phyloP scores from a whole-genome alignment of 352 stramenopile species.

The Phytophthora fragariaefolia region DNA sequence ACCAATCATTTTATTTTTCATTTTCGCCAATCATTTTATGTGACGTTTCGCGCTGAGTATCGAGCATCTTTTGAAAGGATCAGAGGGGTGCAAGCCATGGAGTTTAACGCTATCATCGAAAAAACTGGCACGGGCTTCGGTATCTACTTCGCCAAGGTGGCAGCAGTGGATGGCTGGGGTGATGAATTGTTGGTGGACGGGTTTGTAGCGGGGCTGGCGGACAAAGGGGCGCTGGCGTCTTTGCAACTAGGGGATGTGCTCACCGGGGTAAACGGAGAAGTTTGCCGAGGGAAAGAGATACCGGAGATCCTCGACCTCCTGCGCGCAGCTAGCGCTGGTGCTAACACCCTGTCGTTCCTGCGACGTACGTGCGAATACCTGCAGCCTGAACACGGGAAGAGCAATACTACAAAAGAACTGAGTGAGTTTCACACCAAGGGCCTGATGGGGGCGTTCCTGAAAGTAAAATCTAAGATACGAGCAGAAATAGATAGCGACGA shows the following conservation, averaged over 20 bases:
- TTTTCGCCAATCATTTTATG: too few relatives aligned
- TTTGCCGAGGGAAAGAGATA: conserved; percentile 35
- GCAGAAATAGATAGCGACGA: conserved; percentile 60
- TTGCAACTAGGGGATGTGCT: conserved; percentile 49
- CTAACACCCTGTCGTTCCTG: conserved; percentile 46
- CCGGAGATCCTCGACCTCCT: conserved; percentile 40
- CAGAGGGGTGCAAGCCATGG: conserved; percentile 1
- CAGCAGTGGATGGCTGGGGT: not conserved
- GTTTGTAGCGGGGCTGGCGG: conserved; percentile 33
- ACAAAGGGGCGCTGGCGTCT: conserved; percentile 5
- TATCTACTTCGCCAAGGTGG: conserved; percentile 53
- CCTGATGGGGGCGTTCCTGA: conserved; percentile 57
- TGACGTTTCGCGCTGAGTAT: too few relatives aligned
- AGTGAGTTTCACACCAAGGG: conserved; percentile 38
- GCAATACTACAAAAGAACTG: not conserved
- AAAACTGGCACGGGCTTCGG: conserved; percentile 49
- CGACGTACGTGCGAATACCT: not conserved
- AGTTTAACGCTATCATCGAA: conserved; percentile 37
- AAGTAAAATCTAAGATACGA: conserved; percentile 66
- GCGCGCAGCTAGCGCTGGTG: conserved; percentile 30
- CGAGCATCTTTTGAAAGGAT: too few relatives aligned
- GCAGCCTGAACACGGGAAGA: not conserved
- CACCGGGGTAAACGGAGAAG: conserved; percentile 37
- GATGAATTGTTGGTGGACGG: conserved; percentile 44
- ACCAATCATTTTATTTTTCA: too few relatives aligned